phyloP scores from a whole-genome alignment of 768 basidiomycete genomes.

The Amylocystis lapponica region DNA sequence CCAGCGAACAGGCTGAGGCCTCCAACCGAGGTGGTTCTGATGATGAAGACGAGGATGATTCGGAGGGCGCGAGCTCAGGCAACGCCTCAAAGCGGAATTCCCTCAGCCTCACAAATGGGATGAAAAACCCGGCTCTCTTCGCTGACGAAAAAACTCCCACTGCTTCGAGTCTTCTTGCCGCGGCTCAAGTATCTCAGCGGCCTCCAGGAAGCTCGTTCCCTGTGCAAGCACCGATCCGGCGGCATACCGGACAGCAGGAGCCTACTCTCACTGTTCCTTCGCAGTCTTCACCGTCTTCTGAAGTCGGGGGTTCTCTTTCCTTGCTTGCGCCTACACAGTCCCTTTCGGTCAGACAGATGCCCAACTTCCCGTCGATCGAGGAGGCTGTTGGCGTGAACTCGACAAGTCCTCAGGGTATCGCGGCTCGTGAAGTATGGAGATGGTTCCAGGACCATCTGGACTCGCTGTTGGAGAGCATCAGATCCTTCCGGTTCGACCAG shows the following conservation, averaged over 20 bases:
- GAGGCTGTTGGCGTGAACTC: slow-evolving; percentile 75
- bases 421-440: slow-evolving; percentile 83
- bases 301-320: slow-evolving; percentile 35
- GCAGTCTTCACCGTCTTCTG: slow-evolving; percentile 43
- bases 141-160: slow-evolving; percentile 83
- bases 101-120: slow-evolving; percentile 56
- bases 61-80: slow-evolving; percentile 62
- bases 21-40: slow-evolving; percentile 54
- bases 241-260: slow-evolving; percentile 57
- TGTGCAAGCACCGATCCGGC: slow-evolving; percentile 70
- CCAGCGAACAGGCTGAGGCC: slow-evolving; percentile 64
- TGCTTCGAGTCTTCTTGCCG: slow-evolving; percentile 67
- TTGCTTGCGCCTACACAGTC: slow-evolving; percentile 43
- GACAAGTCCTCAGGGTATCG: slow-evolving; percentile 69
- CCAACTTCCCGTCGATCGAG: slow-evolving; percentile 81
- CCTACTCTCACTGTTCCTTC: slow-evolving; percentile 46
- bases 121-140: slow-evolving; percentile 48
- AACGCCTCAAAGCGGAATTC: slow-evolving; percentile 69
- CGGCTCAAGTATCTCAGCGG: slow-evolving; percentile 66
- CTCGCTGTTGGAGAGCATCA: slow-evolving; percentile 69
- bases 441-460: slow-evolving; percentile 93
- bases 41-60: slow-evolving; percentile 84
- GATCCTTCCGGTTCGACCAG: slow-evolving; percentile 79
- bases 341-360: slow-evolving; percentile 67
- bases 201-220: slow-evolving; percentile 53